Base-by-base conservation (phyloP, 2,329 filamentous ascomycete genomes). In the Botrytis sinoallii region DNA sequence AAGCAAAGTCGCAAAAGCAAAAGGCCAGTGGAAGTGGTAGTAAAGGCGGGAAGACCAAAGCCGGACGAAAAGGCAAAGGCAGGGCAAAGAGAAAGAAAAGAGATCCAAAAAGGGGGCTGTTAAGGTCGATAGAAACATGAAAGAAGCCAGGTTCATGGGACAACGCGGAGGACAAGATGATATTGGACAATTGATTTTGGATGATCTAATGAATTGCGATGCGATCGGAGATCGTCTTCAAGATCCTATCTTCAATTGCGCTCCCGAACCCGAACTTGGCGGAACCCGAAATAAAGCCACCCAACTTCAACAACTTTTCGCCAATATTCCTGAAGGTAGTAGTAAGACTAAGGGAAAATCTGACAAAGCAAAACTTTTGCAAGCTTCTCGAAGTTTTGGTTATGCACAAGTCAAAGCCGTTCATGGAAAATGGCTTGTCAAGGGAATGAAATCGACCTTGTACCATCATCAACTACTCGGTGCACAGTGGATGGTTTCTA, bases 401-500 rank as follows among this genome's bases (percentile, higher is more conserved):
- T 77, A 76, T 1, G 82, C 80, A 0, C 75, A 78, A 5, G 81
- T 83, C 8, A 84, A 78, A 29, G 78, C 79, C 4, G 75, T 78
- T 0, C 60, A 78, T 69, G 81, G 81, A 0, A 78, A 80, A 42
- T 87, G 85, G 85, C 64, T 79, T 0, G 79, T 88, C 1, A 84
- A 81, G 32, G 86, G 87, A 0, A 86, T 89, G 85, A 82, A 77
- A 40, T 83, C 82, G 0, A 77, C 80, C 0, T 77, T 90, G 1
- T 84, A 84, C 73, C 77, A 79, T 16, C 85, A 88, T 65, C 89
- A 91, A 71, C 75, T 90, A 0, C 81, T 86, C 0, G 87, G 85
- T 0, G 83, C 82, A 0, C 82, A 84, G 0, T 91, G 88, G 82
- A 90, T 91, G 88, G 77, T 86, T 0, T 77, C 80, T 5, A 83